A percentile compares a stretch with the other conserved stretches of the same genome.
Evolutionary conservation across 371 early-diverging fungal species (phyloP).

Genomic region (Circinella minor): DNA sequence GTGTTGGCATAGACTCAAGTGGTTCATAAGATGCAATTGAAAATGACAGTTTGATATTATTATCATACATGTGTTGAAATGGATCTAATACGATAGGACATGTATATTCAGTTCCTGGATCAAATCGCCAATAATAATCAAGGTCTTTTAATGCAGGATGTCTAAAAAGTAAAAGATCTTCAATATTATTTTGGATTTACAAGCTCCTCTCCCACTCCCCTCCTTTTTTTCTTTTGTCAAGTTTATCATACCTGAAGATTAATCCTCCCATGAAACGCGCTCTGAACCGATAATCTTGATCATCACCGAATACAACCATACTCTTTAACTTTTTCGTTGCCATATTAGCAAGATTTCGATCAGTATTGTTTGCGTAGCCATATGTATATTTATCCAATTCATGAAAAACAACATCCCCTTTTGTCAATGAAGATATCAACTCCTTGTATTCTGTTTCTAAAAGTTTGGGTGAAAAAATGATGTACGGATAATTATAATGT

Average conservation of each 20-base stretch:
- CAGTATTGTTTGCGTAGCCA: conserved; percentile 30
- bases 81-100: conserved; percentile 49
- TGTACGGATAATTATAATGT: conserved; percentile 37
- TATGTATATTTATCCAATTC: conserved; percentile 28
- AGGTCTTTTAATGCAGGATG: conserved; percentile 42
- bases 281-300: conserved; percentile 39
- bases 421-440: conserved; percentile 27
- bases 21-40: conserved; percentile 70
- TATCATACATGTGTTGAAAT: conserved; percentile 44
- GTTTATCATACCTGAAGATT: conserved; percentile 31
- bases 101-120: conserved; percentile 47
- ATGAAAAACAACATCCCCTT: conserved; percentile 29
- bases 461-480: conserved; percentile 36
- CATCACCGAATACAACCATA: conserved; percentile 34
- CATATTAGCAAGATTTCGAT: conserved; percentile 28
- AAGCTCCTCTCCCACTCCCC: too few species aligned
- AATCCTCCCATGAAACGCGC: conserved; percentile 45
- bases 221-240: too few species aligned
- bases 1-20: conserved; percentile 74
- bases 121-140: conserved; percentile 54
- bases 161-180: conserved; percentile 26
- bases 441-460: conserved; percentile 34
- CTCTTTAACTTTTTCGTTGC: conserved; percentile 28
- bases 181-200: too few species aligned
- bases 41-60: conserved; percentile 53